phyloP scores from a whole-genome alignment of 2,329 filamentous ascomycete species.

The Ophiostoma australiae region DNA sequence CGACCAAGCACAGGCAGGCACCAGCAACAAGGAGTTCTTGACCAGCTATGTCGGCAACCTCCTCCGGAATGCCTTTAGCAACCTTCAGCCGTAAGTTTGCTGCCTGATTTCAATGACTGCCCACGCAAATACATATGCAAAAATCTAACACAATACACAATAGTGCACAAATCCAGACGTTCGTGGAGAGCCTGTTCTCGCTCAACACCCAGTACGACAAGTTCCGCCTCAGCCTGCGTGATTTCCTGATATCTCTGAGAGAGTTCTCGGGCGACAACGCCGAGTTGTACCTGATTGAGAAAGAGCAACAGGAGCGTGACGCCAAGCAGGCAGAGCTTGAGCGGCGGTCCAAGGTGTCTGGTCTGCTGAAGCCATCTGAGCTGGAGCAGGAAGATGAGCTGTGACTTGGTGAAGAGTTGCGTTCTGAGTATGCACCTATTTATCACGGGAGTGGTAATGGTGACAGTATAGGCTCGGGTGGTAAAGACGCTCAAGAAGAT shows the following conservation, averaged over 20 bases:
- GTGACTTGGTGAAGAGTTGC: conserved; percentile 14
- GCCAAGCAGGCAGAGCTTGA: conserved; percentile 85
- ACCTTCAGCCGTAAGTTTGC: conserved; percentile 71
- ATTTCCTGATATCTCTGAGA: conserved; percentile 95
- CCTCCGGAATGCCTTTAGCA: conserved; percentile 85
- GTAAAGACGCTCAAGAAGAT: neutral
- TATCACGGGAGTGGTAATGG: neutral
- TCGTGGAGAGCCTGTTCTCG: conserved; percentile 84
- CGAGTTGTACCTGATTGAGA: conserved; percentile 88
- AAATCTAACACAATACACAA: neutral
- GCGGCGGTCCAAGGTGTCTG: conserved; percentile 89
- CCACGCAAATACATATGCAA: neutral
- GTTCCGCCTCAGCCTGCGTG: conserved; percentile 92
- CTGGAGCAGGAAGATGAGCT: conserved; percentile 69
- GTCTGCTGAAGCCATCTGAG: conserved; percentile 94
- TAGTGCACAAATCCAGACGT: conserved; percentile 79
- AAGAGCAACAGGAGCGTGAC: conserved; percentile 83
- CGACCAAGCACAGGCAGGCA: conserved; percentile 77
- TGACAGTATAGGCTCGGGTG: neutral
- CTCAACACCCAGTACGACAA: conserved; percentile 84
- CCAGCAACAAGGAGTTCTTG: conserved; percentile 85
- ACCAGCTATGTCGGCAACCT: conserved; percentile 80
- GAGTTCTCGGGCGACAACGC: conserved; percentile 95
- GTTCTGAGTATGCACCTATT: conserved; percentile 3
- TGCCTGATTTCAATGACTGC: neutral